A percentile compares a stretch with the other conserved stretches of the same genome.
Evolutionary conservation across 768 basidiomycete species (phyloP).

Genomic region (Hygrocybe coccinea): DNA sequence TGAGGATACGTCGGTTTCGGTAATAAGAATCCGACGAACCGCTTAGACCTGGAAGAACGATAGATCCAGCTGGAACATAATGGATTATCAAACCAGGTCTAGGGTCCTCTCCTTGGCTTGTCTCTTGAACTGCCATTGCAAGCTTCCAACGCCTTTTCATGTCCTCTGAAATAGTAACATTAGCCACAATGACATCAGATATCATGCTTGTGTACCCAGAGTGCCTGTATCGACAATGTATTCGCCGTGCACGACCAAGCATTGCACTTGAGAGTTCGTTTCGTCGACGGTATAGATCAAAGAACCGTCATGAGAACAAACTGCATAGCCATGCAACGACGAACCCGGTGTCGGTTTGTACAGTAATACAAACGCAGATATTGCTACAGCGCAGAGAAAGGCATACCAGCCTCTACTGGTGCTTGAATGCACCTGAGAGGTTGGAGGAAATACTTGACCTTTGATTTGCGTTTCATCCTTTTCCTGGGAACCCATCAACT

Average conservation of each 20-base stretch:
- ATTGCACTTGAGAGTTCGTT: conserved; percentile 48
- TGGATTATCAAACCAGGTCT: conserved; percentile 36
- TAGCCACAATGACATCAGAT: neutral
- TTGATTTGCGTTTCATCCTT: conserved; percentile 3
- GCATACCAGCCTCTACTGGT: conserved; percentile 3
- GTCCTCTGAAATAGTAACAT: conserved; percentile 30
- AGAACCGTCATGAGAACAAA: conserved; percentile 54
- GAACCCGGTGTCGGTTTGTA: neutral
- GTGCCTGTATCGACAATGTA: conserved; percentile 52
- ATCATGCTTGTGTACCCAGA: conserved; percentile 41
- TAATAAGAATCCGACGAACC: conserved; percentile 40
- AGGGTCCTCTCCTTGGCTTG: conserved; percentile 1
- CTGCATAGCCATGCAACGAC: conserved; percentile 39
- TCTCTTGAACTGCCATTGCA: neutral
- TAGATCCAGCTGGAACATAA: conserved; percentile 50
- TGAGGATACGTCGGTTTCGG: conserved; percentile 7
- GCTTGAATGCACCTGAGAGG: neutral
- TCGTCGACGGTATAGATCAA: conserved; percentile 67
- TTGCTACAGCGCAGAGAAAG: conserved; percentile 11
- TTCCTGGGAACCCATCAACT: neutral
- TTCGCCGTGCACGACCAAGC: conserved; percentile 53
- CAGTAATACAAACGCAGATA: neutral
- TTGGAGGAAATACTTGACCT: neutral
- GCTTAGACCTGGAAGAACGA: conserved; percentile 67
- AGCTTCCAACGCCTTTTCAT: conserved; percentile 38